phyloP scores from a whole-genome alignment of 768 basidiomycete species.

The Tubosaeta sp. region DNA sequence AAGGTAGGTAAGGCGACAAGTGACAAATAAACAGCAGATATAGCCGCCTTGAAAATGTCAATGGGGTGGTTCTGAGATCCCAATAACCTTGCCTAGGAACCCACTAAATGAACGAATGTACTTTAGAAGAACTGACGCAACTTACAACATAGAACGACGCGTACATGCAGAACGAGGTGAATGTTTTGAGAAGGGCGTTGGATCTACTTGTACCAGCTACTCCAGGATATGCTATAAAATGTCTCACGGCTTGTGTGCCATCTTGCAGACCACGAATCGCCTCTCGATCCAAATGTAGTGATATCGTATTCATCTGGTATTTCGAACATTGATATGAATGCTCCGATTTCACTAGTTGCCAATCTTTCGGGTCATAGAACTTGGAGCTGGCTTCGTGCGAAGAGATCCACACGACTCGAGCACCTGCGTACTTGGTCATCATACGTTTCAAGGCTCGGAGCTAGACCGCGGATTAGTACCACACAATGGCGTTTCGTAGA shows the following conservation, averaged over 20 bases:
- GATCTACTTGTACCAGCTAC: constrained; percentile 64
- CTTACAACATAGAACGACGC: constrained; percentile 62
- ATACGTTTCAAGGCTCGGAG: constrained; percentile 56
- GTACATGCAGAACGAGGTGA: constrained; percentile 47
- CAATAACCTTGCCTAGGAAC: constrained; percentile 54
- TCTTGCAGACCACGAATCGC: constrained; percentile 29
- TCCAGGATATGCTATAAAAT: constrained; percentile 67
- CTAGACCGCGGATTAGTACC: constrained; percentile 36
- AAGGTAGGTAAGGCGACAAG: constrained; percentile 53
- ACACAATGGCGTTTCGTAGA: neutral
- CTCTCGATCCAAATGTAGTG: constrained; percentile 47
- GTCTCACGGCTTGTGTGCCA: constrained; percentile 32
- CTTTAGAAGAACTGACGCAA: constrained; percentile 6
- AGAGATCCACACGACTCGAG: constrained; percentile 77
- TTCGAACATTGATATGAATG: constrained; percentile 71
- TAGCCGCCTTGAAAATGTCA: constrained; percentile 56
- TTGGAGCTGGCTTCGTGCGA: constrained; percentile 58
- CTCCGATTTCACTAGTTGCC: constrained; percentile 59
- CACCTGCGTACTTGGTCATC: constrained; percentile 44
- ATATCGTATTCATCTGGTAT: constrained; percentile 72
- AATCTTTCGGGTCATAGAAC: constrained; percentile 60
- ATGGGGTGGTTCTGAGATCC: constrained; percentile 70
- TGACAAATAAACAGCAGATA: constrained; percentile 61
- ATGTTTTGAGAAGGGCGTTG: constrained; percentile 39
- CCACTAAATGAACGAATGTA: constrained; percentile 2